Evolutionary conservation across 129 eudicot genomes (phyloP).

Genomic region (Flaveria brownii): DNA sequence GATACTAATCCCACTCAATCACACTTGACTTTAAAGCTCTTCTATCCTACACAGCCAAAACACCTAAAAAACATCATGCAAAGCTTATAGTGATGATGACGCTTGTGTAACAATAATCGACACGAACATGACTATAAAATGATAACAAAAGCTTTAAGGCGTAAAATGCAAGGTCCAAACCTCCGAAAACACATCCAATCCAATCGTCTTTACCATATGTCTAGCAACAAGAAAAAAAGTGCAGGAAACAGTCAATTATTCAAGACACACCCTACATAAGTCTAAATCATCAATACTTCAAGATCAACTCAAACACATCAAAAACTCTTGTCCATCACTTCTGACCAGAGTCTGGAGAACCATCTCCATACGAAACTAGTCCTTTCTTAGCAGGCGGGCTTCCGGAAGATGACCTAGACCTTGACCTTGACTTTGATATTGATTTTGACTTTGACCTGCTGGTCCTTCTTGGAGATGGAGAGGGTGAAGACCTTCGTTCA

Average conservation of each 20-base stretch:
- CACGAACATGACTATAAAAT: background rate
- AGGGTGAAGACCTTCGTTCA: slow-evolving; percentile 48
- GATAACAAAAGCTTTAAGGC: background rate
- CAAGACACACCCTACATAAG: slow-evolving; percentile 37
- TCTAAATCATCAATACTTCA: slow-evolving; percentile 1
- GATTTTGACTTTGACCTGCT: slow-evolving; percentile 40
- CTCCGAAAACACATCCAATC: slow-evolving; percentile 26
- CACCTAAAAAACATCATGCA: background rate
- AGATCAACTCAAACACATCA: background rate
- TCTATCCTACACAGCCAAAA: too few species aligned
- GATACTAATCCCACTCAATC: background rate
- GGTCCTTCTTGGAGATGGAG: slow-evolving; percentile 54
- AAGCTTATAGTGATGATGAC: background rate
- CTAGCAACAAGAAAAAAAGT: slow-evolving; percentile 17
- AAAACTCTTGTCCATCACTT: slow-evolving; percentile 34
- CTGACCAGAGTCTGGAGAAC: slow-evolving; percentile 80
- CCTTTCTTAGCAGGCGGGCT: slow-evolving; percentile 77
- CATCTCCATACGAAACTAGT: slow-evolving; percentile 89
- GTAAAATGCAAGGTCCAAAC: slow-evolving; percentile 10
- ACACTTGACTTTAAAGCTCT: too few species aligned
- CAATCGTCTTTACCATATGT: slow-evolving; percentile 3
- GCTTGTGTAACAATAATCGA: background rate
- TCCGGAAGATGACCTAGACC: slow-evolving; percentile 66
- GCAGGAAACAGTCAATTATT: slow-evolving; percentile 26
- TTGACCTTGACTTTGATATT: slow-evolving; percentile 33